Evolutionary conservation across 2,329 filamentous ascomycete species (phyloP), one percentile per base, ranked within the genome.

Genomic region (Xylogone sp.): DNA sequence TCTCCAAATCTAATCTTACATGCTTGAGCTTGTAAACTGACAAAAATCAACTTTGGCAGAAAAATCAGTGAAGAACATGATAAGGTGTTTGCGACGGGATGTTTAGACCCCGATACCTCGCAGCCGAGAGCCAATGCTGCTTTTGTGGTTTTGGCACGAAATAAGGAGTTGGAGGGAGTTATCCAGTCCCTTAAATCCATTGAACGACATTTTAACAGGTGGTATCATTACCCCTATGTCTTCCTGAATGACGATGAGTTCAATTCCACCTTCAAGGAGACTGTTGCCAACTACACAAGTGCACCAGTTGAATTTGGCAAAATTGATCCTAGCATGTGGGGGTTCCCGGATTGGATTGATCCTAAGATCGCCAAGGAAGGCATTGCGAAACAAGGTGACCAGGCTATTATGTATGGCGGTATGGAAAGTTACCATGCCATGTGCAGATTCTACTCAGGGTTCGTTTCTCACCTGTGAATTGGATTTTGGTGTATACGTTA

Each of bases 371-470:
- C 92, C 59, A 91, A 92, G 72, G 94, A 99, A 71, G 93, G 93
- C 54, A 96, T 99, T 65, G 84, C 89, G 49, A 96, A 97, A 74
- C 94, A 99, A 71, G 94, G 94, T 59, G 94, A 99, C 70, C 86
- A 86, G 47, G 94, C 94, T 45, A 96, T 99, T 76, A 99, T 99
- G 94, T 99, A 97, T 68, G 94, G 94, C 69, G 94, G 94, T 45
- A 87, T 99, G 78, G 94, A 97, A 71, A 97, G 92, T 72, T 99
- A 99, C 68, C 94, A 99, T 66, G 87, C 95, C 72, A 99, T 99
- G 94, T 99, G 94, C 69, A 84, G 94, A 62, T 99, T 99, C 77
- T 99, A 99, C 74, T 99, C 94, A 57, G 94, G 93, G 87, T 94
- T 76, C 64, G 84, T 72, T 45, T 42, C 4, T 16, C 34, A 9